Evolutionary conservation across 306 rosid genomes (phyloP).

Genomic region (Albizia julibrissin): DNA sequence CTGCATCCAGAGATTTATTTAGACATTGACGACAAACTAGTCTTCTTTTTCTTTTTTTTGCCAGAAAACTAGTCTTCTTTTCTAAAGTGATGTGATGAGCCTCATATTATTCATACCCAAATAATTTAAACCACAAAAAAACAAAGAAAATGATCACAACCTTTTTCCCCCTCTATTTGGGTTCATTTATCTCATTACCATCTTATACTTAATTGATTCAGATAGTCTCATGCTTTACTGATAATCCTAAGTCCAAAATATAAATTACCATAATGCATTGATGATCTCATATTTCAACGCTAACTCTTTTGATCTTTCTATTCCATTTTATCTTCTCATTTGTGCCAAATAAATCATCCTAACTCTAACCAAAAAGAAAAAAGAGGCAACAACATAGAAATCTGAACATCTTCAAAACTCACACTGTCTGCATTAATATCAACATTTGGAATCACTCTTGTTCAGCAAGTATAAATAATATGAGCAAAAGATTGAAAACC

Average conservation of each 20-base stretch:
- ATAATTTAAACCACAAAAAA: background rate
- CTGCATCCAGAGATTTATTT: conserved; percentile 41
- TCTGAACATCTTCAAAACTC: conserved; percentile 5
- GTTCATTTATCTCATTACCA: background rate
- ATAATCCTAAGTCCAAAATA: background rate
- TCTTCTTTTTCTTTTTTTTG: background rate
- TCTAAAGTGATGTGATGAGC: conserved; percentile 6
- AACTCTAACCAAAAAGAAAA: background rate
- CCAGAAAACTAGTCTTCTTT: background rate
- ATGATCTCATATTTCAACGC: conserved; percentile 2
- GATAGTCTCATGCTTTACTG: background rate
- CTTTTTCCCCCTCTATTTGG: background rate
- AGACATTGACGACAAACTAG: conserved; percentile 14
- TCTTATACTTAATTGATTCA: background rate
- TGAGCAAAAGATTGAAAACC: background rate
- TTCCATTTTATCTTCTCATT: background rate
- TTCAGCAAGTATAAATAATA: background rate
- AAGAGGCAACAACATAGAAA: conserved; percentile 17
- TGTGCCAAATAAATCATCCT: background rate
- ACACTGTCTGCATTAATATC: conserved; percentile 4
- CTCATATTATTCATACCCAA: conserved; percentile 21
- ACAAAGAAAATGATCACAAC: background rate
- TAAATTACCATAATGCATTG: background rate
- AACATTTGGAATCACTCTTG: background rate
- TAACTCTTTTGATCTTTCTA: conserved; percentile 1